phyloP scores from a whole-genome alignment of 768 basidiomycete species.

The Dioszegia aurantiaca region DNA sequence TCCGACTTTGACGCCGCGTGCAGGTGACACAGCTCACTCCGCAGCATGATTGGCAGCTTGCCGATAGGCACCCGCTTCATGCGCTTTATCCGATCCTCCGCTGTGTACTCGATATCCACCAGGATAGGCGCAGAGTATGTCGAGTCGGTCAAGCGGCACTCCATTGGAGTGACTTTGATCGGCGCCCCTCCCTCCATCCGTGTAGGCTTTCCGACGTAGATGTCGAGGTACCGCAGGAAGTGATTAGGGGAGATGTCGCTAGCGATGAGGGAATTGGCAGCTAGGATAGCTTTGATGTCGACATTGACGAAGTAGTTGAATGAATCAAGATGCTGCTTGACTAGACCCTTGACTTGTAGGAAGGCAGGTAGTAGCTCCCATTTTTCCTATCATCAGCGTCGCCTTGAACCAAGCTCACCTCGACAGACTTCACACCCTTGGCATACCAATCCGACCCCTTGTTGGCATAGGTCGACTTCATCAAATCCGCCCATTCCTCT shows the following conservation, averaged over 20 bases:
- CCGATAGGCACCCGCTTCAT: slow-evolving; percentile 81
- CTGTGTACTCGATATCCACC: slow-evolving; percentile 91
- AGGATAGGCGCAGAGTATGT: slow-evolving; percentile 90
- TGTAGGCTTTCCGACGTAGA: slow-evolving; percentile 86
- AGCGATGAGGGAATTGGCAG: slow-evolving; percentile 59
- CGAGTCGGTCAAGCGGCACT: slow-evolving; percentile 91
- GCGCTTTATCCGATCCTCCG: slow-evolving; percentile 82
- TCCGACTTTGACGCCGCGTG: slow-evolving; percentile 62
- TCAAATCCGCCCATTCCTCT: slow-evolving; percentile 50
- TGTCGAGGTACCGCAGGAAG: slow-evolving; percentile 94
- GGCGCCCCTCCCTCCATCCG: slow-evolving; percentile 68
- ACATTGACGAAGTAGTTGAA: slow-evolving; percentile 98
- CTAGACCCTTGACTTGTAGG: slow-evolving; percentile 93
- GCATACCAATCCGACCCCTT: slow-evolving; percentile 65
- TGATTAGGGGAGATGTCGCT: slow-evolving; percentile 93
- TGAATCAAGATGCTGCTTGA: slow-evolving; percentile 98
- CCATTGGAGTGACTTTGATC: slow-evolving; percentile 86
- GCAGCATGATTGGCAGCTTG: slow-evolving; percentile 89
- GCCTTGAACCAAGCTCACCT: slow-evolving; percentile 61
- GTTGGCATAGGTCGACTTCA: slow-evolving; percentile 36
- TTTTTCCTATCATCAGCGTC: slow-evolving; percentile 69
- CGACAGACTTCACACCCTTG: slow-evolving; percentile 84
- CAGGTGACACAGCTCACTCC: slow-evolving; percentile 91
- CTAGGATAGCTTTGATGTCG: slow-evolving; percentile 85
- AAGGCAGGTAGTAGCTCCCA: slow-evolving; percentile 97